phyloP scores from a whole-genome alignment of 2,329 filamentous ascomycete genomes.

The Hortaea sp. region DNA sequence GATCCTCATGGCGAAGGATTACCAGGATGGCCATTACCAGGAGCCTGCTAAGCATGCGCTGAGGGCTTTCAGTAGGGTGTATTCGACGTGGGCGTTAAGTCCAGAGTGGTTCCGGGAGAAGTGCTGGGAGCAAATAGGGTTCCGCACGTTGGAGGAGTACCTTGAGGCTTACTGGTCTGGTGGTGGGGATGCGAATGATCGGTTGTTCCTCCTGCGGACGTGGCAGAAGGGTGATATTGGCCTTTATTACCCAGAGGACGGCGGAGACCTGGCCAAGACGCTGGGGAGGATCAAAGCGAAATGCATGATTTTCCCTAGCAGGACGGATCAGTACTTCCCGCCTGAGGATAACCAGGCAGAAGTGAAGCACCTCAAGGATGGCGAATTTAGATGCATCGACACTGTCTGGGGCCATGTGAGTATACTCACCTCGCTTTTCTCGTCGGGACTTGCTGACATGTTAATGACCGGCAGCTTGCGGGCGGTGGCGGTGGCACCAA shows the following conservation, averaged over 20 bases:
- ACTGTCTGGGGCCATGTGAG: slow-evolving; percentile 29
- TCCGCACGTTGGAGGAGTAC: slow-evolving; percentile 19
- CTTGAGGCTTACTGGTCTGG: slow-evolving; percentile 23
- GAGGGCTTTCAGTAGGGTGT: slow-evolving; percentile 30
- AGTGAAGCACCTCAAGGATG: slow-evolving; percentile 24
- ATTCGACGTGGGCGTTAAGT: slow-evolving; percentile 32
- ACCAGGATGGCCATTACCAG: slow-evolving; percentile 25
- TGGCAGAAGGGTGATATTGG: slow-evolving; percentile 34
- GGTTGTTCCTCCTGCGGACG: slow-evolving; percentile 29
- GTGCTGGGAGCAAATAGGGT: slow-evolving; percentile 27
- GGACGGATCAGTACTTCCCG: slow-evolving; percentile 33
- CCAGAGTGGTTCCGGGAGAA: slow-evolving; percentile 32
- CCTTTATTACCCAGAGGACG: slow-evolving; percentile 20
- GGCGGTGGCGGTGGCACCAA: slow-evolving; percentile 27
- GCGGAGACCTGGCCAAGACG: slow-evolving; percentile 24
- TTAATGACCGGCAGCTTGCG: slow-evolving; percentile 22
- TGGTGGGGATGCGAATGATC: slow-evolving; percentile 25
- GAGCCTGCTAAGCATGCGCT: slow-evolving; percentile 21
- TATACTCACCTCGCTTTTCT: neutral
- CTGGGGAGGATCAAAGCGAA: slow-evolving; percentile 27
- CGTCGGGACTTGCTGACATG: neutral
- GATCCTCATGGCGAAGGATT: slow-evolving; percentile 34
- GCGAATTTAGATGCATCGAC: slow-evolving; percentile 23
- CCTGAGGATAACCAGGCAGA: slow-evolving; percentile 30
- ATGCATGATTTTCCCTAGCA: slow-evolving; percentile 30